Conservation (phyloP, 176 grass and related monocot species). For the Musa schizocarpa region DNA sequence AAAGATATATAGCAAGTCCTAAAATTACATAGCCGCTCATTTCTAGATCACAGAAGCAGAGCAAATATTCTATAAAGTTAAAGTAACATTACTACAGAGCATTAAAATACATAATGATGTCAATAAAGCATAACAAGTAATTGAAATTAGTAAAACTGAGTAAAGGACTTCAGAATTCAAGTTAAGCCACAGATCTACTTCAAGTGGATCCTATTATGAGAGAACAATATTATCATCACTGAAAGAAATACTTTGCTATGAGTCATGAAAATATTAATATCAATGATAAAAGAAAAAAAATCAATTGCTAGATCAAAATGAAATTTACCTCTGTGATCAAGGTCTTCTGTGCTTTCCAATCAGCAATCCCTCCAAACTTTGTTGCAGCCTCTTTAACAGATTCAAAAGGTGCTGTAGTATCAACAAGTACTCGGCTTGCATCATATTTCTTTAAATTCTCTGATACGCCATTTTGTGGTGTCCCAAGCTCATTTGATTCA, state of each 20-base stretch:
- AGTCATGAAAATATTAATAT: not conserved
- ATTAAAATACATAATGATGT: no score
- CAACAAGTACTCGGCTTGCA: conserved; percentile 37
- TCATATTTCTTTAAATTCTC: conserved; percentile 36
- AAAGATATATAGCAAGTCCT: no score
- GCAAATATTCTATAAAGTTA: no score
- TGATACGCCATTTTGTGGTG: conserved; percentile 15
- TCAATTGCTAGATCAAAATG: not conserved
- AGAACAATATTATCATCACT: not conserved
- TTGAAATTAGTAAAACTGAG: no score
- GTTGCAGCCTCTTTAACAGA: conserved; percentile 81
- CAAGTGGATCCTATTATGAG: not conserved
- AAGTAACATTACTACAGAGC: no score
- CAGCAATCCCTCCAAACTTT: conserved; percentile 78
- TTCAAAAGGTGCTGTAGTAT: conserved; percentile 66
- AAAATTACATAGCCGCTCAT: no score
- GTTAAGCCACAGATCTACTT: no score
- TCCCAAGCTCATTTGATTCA: not conserved
- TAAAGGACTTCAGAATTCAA: no score
- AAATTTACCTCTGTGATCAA: conserved; percentile 34
- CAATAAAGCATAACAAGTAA: no score
- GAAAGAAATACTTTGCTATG: not conserved
- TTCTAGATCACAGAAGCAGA: no score
- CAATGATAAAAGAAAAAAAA: not conserved
- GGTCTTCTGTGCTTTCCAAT: conserved; percentile 49